phyloP scores from a whole-genome alignment of 306 rosid species.

The Castanopsis chinensis region DNA sequence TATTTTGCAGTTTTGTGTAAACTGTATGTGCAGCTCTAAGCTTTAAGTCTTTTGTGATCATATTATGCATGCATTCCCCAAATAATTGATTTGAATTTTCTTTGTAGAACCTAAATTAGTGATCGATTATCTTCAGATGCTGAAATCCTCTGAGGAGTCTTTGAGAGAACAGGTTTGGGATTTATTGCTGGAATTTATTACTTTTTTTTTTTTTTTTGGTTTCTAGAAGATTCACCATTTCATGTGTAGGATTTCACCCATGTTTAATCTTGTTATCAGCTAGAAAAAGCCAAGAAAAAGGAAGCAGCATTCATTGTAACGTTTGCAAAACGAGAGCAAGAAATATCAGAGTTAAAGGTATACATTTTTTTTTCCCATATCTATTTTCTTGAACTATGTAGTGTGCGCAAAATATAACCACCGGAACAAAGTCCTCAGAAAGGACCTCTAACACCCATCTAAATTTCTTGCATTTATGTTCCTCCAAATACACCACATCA shows the following conservation, averaged over 20 bases:
- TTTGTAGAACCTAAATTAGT: constrained; percentile 65
- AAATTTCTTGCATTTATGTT: too few relatives aligned
- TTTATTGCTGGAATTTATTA: not conserved
- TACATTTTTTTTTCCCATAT: constrained; percentile 9
- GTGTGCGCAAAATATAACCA: not conserved
- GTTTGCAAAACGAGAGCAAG: constrained; percentile 92
- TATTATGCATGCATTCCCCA: constrained; percentile 1
- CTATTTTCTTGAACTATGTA: not conserved
- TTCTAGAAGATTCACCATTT: constrained; percentile 12
- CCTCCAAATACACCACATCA: too few relatives aligned
- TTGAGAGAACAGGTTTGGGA: constrained; percentile 77
- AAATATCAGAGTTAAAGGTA: constrained; percentile 91
- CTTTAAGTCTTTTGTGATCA: not conserved
- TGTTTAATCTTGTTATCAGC: constrained; percentile 41
- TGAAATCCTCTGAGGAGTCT: constrained; percentile 84
- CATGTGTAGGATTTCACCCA: constrained; percentile 15
- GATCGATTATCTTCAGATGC: constrained; percentile 70
- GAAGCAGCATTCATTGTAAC: constrained; percentile 96
- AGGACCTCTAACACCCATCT: too few relatives aligned
- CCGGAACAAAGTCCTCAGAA: too few relatives aligned
- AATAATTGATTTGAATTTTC: constrained; percentile 16
- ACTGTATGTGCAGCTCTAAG: not conserved
- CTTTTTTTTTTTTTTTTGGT: constrained; percentile 1
- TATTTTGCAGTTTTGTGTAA: not conserved
- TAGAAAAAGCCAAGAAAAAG: constrained; percentile 95